Evolutionary conservation across 768 basidiomycete species (phyloP), one percentile per base, ranked within the genome.

Genomic region (Suillus discolor): DNA sequence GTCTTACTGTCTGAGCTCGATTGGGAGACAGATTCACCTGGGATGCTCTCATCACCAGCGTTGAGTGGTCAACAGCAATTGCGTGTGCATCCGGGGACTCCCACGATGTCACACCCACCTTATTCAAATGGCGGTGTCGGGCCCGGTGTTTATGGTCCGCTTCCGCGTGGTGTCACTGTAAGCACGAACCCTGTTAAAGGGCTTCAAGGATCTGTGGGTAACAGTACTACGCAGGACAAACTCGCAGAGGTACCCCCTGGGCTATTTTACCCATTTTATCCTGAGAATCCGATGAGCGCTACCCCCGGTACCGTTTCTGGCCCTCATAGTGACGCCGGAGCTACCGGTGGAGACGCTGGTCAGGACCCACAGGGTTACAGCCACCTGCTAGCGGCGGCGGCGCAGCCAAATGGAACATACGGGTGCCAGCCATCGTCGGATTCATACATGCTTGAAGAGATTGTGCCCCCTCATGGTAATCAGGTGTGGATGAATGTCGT

Each of bases 191-290:
- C 77, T 13, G 68, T 74, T 15, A 77, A 78, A 63, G 68, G 67
- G 42, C 42, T 69, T 12, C 72, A 72, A 62, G 74, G 73, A 15
- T 68, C 65, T 38, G 70, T 74, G 36, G 70, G 71, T 28, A 73
- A 71, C 15, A 66, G 71, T 63, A 68, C 73, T 15, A 54, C 69
- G 34, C 49, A 72, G 23, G 71, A 73, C 34, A 79, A 73, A 12
- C 83, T 93, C 42, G 87, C 86, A 2, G 90, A 93, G 23, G 81
- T 93, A 53, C 90, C 91, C 2, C 79, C 84, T 7, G 84, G 82
- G 38, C 75, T 92, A 53, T 93, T 94, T 78, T 94, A 91, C 71
- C 92, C 92, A 0, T 91, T 92, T 79, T 92, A 83, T 71, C 88
- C 90, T 0, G 90, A 92, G 68, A 78, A 80, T 70, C 62, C 75